Evolutionary conservation across 257 asterid genomes (phyloP), one percentile per base, ranked within the genome.

Genomic region (Solanum medicagineum): DNA sequence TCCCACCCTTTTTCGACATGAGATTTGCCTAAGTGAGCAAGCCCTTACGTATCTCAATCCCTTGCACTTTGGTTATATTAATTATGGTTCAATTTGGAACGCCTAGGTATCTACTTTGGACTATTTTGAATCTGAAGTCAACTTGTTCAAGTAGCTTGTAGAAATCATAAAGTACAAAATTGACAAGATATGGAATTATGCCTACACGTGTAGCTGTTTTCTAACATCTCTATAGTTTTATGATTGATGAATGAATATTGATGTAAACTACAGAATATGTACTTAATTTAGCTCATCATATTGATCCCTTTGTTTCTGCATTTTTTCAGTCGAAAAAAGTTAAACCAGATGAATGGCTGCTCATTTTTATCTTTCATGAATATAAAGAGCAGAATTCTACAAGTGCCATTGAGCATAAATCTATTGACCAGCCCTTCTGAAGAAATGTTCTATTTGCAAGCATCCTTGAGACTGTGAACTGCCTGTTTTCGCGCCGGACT

Each of bases 391-490:
- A 24, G 32, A 74, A 22, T 77, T 77, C 49, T 77, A 77, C 83
- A 53, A 5, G 83, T 77, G 15, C 53, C 65, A 57, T 81, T 36
- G 53, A 74, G 57, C 7, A 10, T 63, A 80, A 36, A 69, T 54
- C 75, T 91, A 89, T 80, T 87, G 83, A n/a, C 90, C 89, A 71
- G 92, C 86, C 90, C 83, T 94, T 83, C 89, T 93, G 81, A 97
- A 97, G 89, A 97, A 97, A 87, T 95, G 97, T 20, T 97, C 98
- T 29, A 95, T 92, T 92, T 91, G 95, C 94, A 93, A 87, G 85
- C 86, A 86, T 45, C 99, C 97, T 81, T 86, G 90, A 62, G 91
- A 89, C 88, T 89, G 92, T 84, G 82, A 63, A 81, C 90, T 87
- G 49, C 65, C 90, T 85, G 93, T 81, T 81, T 92, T 93, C 75